Conservation (phyloP, 2,329 filamentous ascomycete species). For the Penicillium rolfsii region DNA sequence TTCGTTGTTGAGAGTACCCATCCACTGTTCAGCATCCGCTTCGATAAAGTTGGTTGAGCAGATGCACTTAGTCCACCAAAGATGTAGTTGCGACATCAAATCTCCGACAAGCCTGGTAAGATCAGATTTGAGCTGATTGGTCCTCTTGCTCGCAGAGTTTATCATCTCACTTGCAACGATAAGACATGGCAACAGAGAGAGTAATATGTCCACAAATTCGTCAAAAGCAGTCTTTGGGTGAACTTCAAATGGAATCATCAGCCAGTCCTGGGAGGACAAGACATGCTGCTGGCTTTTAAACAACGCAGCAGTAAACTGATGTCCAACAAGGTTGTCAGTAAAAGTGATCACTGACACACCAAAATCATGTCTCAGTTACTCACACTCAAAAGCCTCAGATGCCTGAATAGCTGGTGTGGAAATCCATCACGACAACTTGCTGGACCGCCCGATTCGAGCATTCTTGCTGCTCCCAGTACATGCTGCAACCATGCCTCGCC, state of each 20-base stretch:
- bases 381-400: constrained; percentile 13
- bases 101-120: not conserved
- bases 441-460: constrained; percentile 9
- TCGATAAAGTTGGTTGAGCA: not conserved
- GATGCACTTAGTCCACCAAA: constrained; percentile 11
- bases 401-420: constrained; percentile 13
- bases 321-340: not conserved
- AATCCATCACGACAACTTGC: constrained; percentile 13
- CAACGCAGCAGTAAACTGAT: constrained; percentile 14
- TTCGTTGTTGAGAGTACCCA: not conserved
- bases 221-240: constrained; percentile 15
- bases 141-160: not conserved
- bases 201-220: constrained; percentile 11
- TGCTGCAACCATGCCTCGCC: constrained; percentile 15
- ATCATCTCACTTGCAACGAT: constrained; percentile 3
- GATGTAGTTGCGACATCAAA: constrained; percentile 2
- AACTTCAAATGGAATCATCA: constrained; percentile 8
- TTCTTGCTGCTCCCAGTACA: constrained; percentile 10
- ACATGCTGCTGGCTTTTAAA: constrained; percentile 11
- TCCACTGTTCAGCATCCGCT: not conserved
- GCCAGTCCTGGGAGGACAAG: constrained; percentile 11
- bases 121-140: not conserved
- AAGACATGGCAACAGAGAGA: constrained; percentile 10
- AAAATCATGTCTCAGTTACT: not conserved
- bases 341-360: not conserved